These are phyloP conservation scores for Phytopythium delawarense DNA, from an alignment of 352 stramenopile species.

Conservation along the genomic window DNA sequence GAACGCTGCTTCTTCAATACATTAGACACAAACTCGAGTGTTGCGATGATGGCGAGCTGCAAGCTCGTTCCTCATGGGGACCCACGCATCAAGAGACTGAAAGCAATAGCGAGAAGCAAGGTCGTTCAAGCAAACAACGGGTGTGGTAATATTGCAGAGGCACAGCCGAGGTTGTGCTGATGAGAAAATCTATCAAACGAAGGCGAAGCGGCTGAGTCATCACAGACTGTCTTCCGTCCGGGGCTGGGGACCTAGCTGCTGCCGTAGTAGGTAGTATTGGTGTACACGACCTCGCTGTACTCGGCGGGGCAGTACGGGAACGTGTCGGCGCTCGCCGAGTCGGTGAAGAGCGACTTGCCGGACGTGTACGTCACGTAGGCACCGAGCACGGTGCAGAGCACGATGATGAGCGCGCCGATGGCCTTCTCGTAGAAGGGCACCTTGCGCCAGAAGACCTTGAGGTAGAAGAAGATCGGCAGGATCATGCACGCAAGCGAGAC, in stretches of 20 bases:
- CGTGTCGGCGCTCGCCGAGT: slow-evolving; percentile 25
- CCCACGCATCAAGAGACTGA: no score
- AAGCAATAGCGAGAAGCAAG: not conserved
- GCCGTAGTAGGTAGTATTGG: slow-evolving; percentile 47
- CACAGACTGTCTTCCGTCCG: not conserved
- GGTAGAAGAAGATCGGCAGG: slow-evolving; percentile 67
- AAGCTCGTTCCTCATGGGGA: no score
- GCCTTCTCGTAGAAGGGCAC: slow-evolving; percentile 43
- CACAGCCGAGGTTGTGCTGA: not conserved
- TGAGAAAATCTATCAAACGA: no score
- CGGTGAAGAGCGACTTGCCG: slow-evolving; percentile 35
- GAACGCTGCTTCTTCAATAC: no score
- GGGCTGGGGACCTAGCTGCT: slow-evolving; percentile 6
- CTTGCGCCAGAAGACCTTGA: slow-evolving; percentile 57
- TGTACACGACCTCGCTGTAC: slow-evolving; percentile 46
- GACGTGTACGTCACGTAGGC: slow-evolving; percentile 42
- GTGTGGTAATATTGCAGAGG: not conserved
- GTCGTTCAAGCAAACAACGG: not conserved
- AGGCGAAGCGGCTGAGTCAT: no score
- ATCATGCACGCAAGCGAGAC: slow-evolving; percentile 63
- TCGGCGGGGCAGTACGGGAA: slow-evolving; percentile 58
- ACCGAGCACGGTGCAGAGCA: slow-evolving; percentile 27
- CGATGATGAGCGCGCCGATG: slow-evolving; percentile 29
- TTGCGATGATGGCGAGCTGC: no score
- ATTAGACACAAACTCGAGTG: no score